A percentile compares a stretch with the other conserved stretches of the same genome.
Evolutionary conservation across 2,329 filamentous ascomycete species (phyloP).

Genomic region (Aphanoascus verrucosus): DNA sequence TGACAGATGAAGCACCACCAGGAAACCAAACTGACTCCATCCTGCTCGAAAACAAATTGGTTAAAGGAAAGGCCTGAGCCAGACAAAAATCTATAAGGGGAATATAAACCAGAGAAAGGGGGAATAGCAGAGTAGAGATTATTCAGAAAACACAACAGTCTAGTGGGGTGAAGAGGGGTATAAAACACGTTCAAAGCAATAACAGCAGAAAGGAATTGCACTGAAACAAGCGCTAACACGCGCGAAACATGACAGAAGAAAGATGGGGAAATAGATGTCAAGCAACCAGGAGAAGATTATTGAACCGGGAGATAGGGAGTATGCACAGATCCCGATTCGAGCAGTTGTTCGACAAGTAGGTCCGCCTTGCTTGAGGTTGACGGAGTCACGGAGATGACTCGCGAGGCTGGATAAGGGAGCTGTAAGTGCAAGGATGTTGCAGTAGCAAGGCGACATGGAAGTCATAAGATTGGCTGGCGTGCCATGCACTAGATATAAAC

Average conservation of each 20-base stretch:
- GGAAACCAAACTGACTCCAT: not conserved
- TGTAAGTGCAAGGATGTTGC: conserved; percentile 3
- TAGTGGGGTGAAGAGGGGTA: not conserved
- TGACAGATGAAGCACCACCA: too few relatives aligned
- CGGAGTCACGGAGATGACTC: not conserved
- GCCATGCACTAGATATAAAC: not conserved
- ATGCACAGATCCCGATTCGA: too few relatives aligned
- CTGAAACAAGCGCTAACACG: not conserved
- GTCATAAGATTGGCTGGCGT: conserved; percentile 1
- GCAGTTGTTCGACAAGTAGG: too few relatives aligned
- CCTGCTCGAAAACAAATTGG: not conserved
- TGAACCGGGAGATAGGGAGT: too few relatives aligned
- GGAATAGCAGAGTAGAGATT: not conserved
- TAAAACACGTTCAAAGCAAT: not conserved
- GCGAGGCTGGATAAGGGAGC: not conserved
- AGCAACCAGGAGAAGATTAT: too few relatives aligned
- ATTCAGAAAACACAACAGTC: not conserved
- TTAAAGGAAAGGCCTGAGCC: conserved; percentile 2
- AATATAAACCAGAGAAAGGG: not conserved
- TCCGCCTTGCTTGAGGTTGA: too few relatives aligned
- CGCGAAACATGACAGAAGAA: not conserved
- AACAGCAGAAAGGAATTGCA: not conserved
- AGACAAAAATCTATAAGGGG: not conserved
- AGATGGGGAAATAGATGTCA: too few relatives aligned
- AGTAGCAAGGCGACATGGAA: conserved; percentile 8